These are phyloP conservation scores for Bremia lactucae DNA, from an alignment of 352 stramenopile species.

Conservation along the genomic window DNA sequence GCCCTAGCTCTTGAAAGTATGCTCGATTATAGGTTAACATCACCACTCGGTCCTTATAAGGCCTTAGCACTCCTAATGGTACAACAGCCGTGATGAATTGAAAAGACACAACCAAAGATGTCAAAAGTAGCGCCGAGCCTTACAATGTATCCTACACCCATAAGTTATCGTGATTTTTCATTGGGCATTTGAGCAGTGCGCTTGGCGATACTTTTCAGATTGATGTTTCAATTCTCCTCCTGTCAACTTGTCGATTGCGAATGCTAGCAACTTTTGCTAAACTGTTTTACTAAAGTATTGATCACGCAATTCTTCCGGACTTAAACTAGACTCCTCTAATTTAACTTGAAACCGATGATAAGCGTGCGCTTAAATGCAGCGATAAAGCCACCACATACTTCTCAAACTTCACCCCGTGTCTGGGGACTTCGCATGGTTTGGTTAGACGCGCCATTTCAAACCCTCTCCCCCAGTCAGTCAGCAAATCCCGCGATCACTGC, in stretches of 20 bases:
- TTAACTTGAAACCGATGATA: constrained; percentile 94
- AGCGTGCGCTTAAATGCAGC: constrained; percentile 88
- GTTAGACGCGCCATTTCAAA: constrained; percentile 98
- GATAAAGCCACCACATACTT: constrained; percentile 93
- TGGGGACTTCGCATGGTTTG: constrained; percentile 90
- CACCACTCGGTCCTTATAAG: constrained; percentile 59
- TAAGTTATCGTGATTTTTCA: constrained; percentile 94
- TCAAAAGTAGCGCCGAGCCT: constrained; percentile 96
- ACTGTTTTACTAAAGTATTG: constrained; percentile 86
- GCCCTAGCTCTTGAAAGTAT: constrained; percentile 65
- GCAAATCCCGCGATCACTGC: constrained; percentile 87
- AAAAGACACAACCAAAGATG: constrained; percentile 98
- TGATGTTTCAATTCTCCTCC: constrained; percentile 88
- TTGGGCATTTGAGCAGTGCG: constrained; percentile 72
- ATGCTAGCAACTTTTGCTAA: constrained; percentile 75
- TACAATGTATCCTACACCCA: constrained; percentile 96
- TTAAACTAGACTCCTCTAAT: constrained; percentile 91
- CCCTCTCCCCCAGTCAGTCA: constrained; percentile 95
- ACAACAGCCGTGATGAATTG: constrained; percentile 89
- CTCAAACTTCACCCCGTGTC: constrained; percentile 60
- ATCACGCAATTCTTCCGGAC: constrained; percentile 86
- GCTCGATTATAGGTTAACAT: constrained; percentile 53
- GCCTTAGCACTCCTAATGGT: constrained; percentile 53
- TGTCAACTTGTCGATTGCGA: constrained; percentile 93
- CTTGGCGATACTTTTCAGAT: constrained; percentile 90